Base-by-base conservation (phyloP, 148 eudicot species). In the Gaultheria prostrata region DNA sequence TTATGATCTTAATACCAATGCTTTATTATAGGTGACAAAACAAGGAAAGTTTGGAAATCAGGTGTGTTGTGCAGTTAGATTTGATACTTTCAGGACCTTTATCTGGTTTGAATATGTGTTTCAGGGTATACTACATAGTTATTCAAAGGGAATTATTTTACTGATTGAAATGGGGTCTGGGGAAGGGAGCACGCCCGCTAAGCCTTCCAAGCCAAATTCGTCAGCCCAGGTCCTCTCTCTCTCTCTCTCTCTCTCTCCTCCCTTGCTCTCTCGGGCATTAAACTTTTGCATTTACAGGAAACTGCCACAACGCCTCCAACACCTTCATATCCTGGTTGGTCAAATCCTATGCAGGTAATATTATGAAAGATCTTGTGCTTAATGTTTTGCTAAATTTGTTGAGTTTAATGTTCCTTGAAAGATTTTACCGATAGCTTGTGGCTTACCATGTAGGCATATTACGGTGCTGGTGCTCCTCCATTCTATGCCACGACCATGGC, bases 341-440 rank as follows among this genome's bases (percentile, higher is more conserved):
- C 91, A 84, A 91, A 89, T 82, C 85, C 95, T n/a, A 89, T 95
- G 94, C 97, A 95, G 98, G 98, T 79, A 93, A 77, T 81, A 80
- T 76, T 30, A 50, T 59, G 8, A 24, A 82, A 45, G 28, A 80
- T 24, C 43, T 79, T 33, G 46, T 4, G 49, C 39, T 46, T 11
- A 30, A 54, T 53, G 56, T 82, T 12, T 33, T 71, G 1, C 73
- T 32, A 32, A 28, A 50, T 51, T 56, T 82, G 50, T 53, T 70
- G 35, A 67, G 72, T 32, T 35, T 7, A 14, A 4, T 49, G 21
- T 50, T 70, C 33, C 78, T 11, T 6, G 50, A 51, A 15, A 50
- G 84, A 82, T 82, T 51, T 11, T 54, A 51, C 33, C 17, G n/a
- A 49, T 49, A 46, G 61, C 18, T 21, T 67, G 21, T 1, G 54